Evolutionary conservation across 1,284 basidiomycete genomes (phyloP).

Genomic region (Rhodotorula sp.): DNA sequence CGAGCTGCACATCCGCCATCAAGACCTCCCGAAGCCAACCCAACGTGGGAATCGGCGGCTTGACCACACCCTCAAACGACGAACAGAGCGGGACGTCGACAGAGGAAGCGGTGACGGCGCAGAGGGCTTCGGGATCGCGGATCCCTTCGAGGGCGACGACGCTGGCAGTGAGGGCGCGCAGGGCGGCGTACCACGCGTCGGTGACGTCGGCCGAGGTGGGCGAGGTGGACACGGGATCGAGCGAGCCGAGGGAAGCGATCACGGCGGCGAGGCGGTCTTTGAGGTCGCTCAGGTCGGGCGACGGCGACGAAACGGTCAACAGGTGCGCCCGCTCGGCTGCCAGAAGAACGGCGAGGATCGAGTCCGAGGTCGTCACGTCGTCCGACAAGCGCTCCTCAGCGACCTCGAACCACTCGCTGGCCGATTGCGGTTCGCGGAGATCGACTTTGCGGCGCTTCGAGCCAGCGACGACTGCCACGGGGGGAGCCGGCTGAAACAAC

Average conservation of each 20-base stretch:
- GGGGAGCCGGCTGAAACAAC: slow-evolving; percentile 16
- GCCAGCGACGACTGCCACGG: slow-evolving; percentile 1
- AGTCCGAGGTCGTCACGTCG: background rate
- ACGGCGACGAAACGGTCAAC: background rate
- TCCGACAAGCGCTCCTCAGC: slow-evolving; percentile 1
- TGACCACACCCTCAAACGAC: background rate
- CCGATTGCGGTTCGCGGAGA: slow-evolving; percentile 28
- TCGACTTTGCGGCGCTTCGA: slow-evolving; percentile 39
- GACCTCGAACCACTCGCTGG: slow-evolving; percentile 27
- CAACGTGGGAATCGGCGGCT: background rate
- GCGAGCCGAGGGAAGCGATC: background rate
- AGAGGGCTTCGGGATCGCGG: background rate
- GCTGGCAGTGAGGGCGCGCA: background rate
- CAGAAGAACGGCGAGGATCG: background rate
- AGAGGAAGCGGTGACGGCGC: background rate
- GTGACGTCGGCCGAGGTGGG: background rate
- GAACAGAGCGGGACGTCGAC: background rate
- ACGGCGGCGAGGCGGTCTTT: background rate
- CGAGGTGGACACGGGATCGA: background rate
- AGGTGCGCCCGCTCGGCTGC: background rate
- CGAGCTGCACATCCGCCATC: slow-evolving; percentile 17
- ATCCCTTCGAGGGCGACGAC: background rate
- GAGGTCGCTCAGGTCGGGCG: background rate
- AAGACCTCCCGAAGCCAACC: slow-evolving; percentile 1
- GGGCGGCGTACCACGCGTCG: background rate